These are phyloP conservation scores for Pinus tabuliformis DNA, from an alignment of 75 land plant species.

Conservation along the genomic window DNA sequence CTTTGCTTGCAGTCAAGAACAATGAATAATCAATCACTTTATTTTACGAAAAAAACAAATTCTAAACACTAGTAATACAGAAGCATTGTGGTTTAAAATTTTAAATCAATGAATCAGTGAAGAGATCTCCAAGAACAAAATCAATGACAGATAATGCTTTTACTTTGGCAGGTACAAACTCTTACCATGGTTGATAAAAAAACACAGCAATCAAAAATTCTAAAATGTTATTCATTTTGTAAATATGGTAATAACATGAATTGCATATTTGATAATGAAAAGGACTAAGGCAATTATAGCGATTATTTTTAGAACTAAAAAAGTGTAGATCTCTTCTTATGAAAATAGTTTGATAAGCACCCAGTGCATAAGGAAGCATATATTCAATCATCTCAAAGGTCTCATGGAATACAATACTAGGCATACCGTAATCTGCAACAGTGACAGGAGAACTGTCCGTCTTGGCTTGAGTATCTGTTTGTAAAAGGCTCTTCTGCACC, in stretches of 20 bases:
- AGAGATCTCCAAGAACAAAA: not conserved
- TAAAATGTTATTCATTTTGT: not conserved
- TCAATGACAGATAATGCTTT: not conserved
- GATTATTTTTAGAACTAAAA: too few relatives aligned
- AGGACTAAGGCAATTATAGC: too few relatives aligned
- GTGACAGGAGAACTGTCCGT: constrained; percentile 90
- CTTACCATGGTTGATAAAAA: not conserved
- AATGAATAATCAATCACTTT: not conserved
- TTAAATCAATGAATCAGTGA: not conserved
- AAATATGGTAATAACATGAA: not conserved
- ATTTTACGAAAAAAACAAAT: not conserved
- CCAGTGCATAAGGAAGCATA: not conserved
- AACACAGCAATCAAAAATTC: not conserved
- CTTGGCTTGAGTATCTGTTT: constrained; percentile 87
- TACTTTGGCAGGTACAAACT: not conserved
- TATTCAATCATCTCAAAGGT: not conserved
- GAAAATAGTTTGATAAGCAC: not conserved
- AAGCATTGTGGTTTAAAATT: not conserved
- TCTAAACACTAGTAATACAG: not conserved
- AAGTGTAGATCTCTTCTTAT: not conserved
- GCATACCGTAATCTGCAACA: constrained; percentile 84
- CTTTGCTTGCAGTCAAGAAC: not conserved
- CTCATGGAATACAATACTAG: not conserved
- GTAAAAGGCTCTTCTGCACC: constrained; percentile 76
- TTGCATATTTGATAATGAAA: not conserved